A percentile compares a stretch with the other conserved stretches of the same genome.
phyloP scores from a whole-genome alignment of 768 basidiomycete genomes.

The Rhizopogon vesiculosus region DNA sequence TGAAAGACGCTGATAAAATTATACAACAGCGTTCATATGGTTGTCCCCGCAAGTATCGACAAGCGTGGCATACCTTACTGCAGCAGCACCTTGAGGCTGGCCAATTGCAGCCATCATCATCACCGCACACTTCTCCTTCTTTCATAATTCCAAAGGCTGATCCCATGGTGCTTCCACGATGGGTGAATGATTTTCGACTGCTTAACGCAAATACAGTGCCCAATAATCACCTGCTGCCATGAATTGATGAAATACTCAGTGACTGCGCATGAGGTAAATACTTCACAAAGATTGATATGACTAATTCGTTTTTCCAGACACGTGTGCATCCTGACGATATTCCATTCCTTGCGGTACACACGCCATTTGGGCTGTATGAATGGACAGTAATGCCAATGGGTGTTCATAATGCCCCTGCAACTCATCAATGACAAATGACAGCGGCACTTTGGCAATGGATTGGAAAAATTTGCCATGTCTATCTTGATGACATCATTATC shows the following conservation, averaged over 20 bases:
- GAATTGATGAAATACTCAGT: constrained; percentile 11
- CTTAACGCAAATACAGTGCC: constrained; percentile 20
- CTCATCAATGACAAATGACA: constrained; percentile 12
- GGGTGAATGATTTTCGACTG: constrained; percentile 25
- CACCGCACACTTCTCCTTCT: constrained; percentile 20
- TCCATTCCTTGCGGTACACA: constrained; percentile 31
- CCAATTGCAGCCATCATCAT: constrained; percentile 19
- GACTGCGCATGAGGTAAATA: constrained; percentile 29
- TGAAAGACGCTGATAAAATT: constrained; percentile 23
- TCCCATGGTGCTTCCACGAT: constrained; percentile 10
- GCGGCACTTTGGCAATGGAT: constrained; percentile 10
- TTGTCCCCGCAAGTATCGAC: constrained; percentile 28
- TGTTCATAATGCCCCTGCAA: constrained; percentile 9
- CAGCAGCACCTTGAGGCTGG: constrained; percentile 27
- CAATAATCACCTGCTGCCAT: constrained; percentile 13
- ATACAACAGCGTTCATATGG: constrained; percentile 24
- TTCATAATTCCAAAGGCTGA: constrained; percentile 36
- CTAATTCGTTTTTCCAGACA: constrained; percentile 37
- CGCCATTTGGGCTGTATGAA: constrained; percentile 35
- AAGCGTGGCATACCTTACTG: constrained; percentile 29
- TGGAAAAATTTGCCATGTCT: constrained; percentile 12
- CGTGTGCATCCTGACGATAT: constrained; percentile 24
- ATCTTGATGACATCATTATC: constrained; percentile 21
- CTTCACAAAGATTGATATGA: constrained; percentile 35
- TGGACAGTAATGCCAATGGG: constrained; percentile 20